Evolutionary conservation across 1,284 basidiomycete species (phyloP).

Genomic region (Caloboletus firmus): DNA sequence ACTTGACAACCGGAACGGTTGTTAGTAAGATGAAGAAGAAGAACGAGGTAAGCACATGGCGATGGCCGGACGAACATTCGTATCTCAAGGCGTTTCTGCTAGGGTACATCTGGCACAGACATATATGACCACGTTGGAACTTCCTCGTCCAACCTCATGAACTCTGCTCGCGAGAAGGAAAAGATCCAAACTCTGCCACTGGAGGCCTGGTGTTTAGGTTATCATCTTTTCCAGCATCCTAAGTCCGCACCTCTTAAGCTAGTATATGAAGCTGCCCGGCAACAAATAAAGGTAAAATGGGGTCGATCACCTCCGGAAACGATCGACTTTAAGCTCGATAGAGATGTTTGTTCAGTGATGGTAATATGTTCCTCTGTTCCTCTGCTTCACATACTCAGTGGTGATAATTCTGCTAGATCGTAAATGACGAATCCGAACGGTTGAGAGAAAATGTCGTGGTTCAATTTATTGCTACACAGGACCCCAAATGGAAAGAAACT

Average conservation of each 20-base stretch:
- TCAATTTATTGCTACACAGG: slow-evolving; percentile 14
- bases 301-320: slow-evolving; percentile 13
- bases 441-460: slow-evolving; percentile 27
- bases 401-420: slow-evolving; percentile 19
- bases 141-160: slow-evolving; percentile 29
- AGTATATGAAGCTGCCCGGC: slow-evolving; percentile 12
- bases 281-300: slow-evolving; percentile 12
- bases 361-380: slow-evolving; percentile 10
- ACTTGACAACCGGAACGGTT: slow-evolving; percentile 8
- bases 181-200: slow-evolving; percentile 17
- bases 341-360: slow-evolving; percentile 13
- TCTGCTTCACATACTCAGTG: neutral
- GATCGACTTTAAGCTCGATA: slow-evolving; percentile 20
- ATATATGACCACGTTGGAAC: slow-evolving; percentile 26
- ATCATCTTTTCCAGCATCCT: slow-evolving; percentile 17
- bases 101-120: slow-evolving; percentile 5
- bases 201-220: slow-evolving; percentile 30
- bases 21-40: slow-evolving; percentile 28
- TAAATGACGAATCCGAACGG: slow-evolving; percentile 11
- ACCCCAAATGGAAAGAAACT: slow-evolving; percentile 10
- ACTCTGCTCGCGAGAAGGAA: slow-evolving; percentile 16
- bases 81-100: slow-evolving; percentile 3
- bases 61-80: neutral
- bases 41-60: slow-evolving; percentile 23
- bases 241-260: slow-evolving; percentile 15